These are phyloP conservation scores for Chenopodium suecicum DNA, from an alignment of 148 eudicot genomes.

Conservation along the genomic window DNA sequence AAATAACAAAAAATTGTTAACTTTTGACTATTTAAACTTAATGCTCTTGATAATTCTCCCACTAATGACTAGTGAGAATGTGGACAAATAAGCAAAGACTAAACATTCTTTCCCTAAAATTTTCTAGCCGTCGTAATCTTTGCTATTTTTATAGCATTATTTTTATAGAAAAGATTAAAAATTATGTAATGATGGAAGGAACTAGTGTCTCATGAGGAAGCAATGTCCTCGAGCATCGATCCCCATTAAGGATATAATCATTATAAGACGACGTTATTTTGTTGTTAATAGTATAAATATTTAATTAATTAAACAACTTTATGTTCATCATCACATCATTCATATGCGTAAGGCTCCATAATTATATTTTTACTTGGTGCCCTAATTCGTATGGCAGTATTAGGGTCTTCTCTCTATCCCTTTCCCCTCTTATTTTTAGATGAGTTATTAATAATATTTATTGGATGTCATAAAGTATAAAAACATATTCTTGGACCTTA, in stretches of 20 bases:
- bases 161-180: neutral
- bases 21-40: constrained; percentile 3
- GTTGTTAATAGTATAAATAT: neutral
- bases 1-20: neutral
- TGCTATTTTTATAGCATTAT: neutral
- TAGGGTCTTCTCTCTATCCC: too few species aligned
- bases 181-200: neutral
- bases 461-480: too few species aligned
- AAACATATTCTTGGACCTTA: too few species aligned
- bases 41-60: neutral
- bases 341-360: neutral
- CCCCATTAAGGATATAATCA: constrained; percentile 19
- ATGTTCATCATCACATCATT: neutral
- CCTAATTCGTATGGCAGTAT: too few species aligned
- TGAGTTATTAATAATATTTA: too few species aligned
- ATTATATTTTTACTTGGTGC: neutral
- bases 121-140: neutral
- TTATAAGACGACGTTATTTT: constrained; percentile 8
- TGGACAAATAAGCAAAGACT: neutral
- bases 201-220: neutral
- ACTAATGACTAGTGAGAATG: neutral
- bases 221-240: constrained; percentile 28
- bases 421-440: too few species aligned
- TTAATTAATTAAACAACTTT: neutral
- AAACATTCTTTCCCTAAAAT: neutral